Conservation (phyloP, 2,329 filamentous ascomycete species). For the Cercospora berteroae region DNA sequence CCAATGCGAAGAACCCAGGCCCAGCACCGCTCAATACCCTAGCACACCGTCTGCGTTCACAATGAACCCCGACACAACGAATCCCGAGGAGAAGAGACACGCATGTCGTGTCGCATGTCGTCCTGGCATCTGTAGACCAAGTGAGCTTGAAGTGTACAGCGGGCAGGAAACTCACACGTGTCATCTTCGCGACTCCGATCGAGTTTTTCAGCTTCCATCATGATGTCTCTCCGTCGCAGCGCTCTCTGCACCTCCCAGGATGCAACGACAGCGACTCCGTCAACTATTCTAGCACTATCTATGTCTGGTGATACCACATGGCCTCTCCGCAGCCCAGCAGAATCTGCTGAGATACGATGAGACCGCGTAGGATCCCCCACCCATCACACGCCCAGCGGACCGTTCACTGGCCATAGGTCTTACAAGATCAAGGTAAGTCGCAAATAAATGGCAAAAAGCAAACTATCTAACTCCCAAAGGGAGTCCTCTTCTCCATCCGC, state of each 20-base stretch:
- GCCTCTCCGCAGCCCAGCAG: not conserved
- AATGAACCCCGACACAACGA: too few species aligned
- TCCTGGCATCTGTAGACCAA: not conserved
- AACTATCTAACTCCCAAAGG: not conserved
- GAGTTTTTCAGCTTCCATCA: not conserved
- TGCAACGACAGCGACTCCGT: not conserved
- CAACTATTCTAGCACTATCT: not conserved
- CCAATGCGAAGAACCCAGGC: too few species aligned
- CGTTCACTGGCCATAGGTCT: not conserved
- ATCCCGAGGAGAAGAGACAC: too few species aligned
- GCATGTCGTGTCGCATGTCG: not conserved
- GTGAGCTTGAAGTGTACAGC: not conserved
- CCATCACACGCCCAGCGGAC: not conserved
- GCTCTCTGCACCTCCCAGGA: not conserved
- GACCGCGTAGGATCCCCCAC: not conserved
- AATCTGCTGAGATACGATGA: not conserved
- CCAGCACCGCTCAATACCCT: too few species aligned
- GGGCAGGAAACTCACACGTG: not conserved
- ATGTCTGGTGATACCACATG: not conserved
- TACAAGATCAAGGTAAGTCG: not conserved
- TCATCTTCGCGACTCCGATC: not conserved
- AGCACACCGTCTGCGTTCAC: too few species aligned
- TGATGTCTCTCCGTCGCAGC: not conserved
- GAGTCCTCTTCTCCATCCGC: not conserved
- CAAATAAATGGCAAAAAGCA: not conserved